A percentile compares a stretch with the other conserved stretches of the same genome.
Conservation (phyloP, 1,284 basidiomycete genomes). For the Leccinum subfulvum region DNA sequence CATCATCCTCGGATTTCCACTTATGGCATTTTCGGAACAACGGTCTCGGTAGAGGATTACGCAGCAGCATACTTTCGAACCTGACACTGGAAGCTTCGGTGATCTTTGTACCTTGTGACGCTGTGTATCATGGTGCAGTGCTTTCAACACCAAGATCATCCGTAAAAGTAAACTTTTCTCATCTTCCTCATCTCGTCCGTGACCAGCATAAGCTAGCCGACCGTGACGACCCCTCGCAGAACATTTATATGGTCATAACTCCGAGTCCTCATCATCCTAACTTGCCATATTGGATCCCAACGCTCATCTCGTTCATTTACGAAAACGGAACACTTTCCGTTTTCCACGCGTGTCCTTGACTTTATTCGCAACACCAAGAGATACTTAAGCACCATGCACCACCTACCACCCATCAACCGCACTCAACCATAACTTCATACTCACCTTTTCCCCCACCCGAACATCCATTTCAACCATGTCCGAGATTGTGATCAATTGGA, state of each 20-base stretch:
- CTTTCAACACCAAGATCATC: not conserved
- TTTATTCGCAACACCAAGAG: no score
- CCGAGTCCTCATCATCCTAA: constrained; percentile 1
- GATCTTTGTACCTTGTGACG: no score
- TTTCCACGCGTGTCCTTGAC: no score
- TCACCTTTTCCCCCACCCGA: constrained; percentile 7
- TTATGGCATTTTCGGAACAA: no score
- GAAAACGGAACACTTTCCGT: no score
- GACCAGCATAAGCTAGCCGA: not conserved
- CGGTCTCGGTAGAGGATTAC: no score
- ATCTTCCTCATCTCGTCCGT: not conserved
- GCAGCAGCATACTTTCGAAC: no score
- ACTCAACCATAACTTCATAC: not conserved
- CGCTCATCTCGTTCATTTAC: no score
- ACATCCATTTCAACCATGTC: not conserved
- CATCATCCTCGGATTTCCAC: no score
- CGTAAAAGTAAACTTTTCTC: not conserved
- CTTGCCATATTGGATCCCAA: not conserved
- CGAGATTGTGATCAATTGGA: not conserved
- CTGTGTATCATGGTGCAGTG: no score
- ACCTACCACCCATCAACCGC: not conserved
- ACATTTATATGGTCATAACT: not conserved
- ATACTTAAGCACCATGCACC: not conserved
- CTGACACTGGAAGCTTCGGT: no score
- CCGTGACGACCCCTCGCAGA: no score